These are phyloP conservation scores for Ajuga chamaepitys DNA, from an alignment of 257 asterid species.

Conservation along the genomic window DNA sequence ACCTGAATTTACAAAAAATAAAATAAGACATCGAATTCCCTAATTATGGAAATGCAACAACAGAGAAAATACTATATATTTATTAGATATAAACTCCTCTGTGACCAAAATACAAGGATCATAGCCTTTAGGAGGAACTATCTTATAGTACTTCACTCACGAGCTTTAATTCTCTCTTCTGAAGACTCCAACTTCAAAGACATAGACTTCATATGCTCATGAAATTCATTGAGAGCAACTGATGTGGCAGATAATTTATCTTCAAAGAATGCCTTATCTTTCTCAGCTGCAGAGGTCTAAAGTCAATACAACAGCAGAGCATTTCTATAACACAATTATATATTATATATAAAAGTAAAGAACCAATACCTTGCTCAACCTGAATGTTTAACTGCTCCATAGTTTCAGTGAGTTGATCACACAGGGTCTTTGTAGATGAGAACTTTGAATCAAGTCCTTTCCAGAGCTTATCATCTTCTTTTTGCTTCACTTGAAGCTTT, in stretches of 20 bases:
- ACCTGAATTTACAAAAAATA: constrained; percentile 38
- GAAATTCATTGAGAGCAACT: constrained; percentile 57
- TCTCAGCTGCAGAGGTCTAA: constrained; percentile 60
- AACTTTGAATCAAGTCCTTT: constrained; percentile 85
- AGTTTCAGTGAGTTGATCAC: constrained; percentile 79
- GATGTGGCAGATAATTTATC: constrained; percentile 73
- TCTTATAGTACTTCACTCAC: constrained; percentile 39
- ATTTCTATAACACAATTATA: not conserved
- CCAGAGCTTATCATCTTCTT: constrained; percentile 97
- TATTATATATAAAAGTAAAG: constrained; percentile 6
- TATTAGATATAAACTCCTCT: not conserved
- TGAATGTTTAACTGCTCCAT: constrained; percentile 63
- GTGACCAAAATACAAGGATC: constrained; percentile 5
- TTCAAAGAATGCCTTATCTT: constrained; percentile 64
- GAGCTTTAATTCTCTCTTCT: constrained; percentile 56
- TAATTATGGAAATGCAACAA: not conserved
- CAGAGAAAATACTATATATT: not conserved
- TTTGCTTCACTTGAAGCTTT: constrained; percentile 73
- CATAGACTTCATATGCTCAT: constrained; percentile 53
- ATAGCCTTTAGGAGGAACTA: constrained; percentile 10
- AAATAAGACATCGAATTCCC: constrained; percentile 12
- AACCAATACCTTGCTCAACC: constrained; percentile 65
- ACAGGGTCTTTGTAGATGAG: constrained; percentile 63
- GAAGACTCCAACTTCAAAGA: constrained; percentile 65
- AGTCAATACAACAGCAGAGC: constrained; percentile 20